Evolutionary conservation across 768 basidiomycete genomes (phyloP).

Genomic region (Pisolithus microcarpus): DNA sequence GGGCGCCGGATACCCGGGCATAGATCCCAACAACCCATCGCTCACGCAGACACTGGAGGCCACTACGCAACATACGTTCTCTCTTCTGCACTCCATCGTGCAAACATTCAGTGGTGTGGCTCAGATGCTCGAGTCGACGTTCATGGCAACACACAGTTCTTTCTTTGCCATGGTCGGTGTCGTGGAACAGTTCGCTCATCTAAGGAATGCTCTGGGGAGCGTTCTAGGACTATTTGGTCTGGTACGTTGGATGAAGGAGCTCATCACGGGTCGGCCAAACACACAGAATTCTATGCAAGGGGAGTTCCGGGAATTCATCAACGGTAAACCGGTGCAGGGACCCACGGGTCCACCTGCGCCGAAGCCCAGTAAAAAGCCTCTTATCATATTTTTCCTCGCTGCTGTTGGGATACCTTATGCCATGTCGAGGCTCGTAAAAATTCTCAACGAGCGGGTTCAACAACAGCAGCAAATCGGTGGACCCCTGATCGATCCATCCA

Average conservation of each 20-base stretch:
- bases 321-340: conserved; percentile 52
- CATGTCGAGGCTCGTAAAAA: conserved; percentile 82
- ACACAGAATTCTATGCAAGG: conserved; percentile 40
- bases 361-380: conserved; percentile 79
- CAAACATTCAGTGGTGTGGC: conserved; percentile 92
- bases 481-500: conserved; percentile 57
- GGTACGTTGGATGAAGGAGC: conserved; percentile 73
- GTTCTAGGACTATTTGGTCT: conserved; percentile 90
- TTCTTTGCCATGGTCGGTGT: conserved; percentile 98
- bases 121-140: conserved; percentile 96
- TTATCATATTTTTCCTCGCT: conserved; percentile 89
- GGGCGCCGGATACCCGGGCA: conserved; percentile 31
- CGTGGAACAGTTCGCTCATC: conserved; percentile 87
- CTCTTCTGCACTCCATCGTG: conserved; percentile 89
- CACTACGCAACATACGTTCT: conserved; percentile 88
- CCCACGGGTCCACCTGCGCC: conserved; percentile 35
- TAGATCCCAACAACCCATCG: conserved; percentile 49
- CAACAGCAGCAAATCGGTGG: conserved; percentile 31
- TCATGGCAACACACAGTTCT: conserved; percentile 92
- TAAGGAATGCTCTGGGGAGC: conserved; percentile 88
- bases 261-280: conserved; percentile 40
- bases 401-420: conserved; percentile 89
- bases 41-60: conserved; percentile 84
- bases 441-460: conserved; percentile 60
- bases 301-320: conserved; percentile 75